Evolutionary conservation across 805 yeast genomes (phyloP), one percentile per base, ranked within the genome.

Genomic region (Candida caryicola): DNA sequence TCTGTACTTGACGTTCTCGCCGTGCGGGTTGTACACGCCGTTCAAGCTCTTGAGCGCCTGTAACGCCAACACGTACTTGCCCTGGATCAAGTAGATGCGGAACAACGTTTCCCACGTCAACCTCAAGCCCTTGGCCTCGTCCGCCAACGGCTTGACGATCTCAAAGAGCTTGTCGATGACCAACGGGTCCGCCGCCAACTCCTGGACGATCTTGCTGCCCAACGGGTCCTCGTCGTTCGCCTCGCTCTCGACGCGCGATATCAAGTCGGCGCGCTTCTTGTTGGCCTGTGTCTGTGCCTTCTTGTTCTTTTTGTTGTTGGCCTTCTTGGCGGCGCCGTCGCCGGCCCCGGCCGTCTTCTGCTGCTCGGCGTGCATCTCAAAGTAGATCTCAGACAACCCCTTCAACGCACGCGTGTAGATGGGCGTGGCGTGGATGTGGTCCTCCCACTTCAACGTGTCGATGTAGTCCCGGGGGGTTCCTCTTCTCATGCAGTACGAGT

Each of bases 381-480:
- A 64, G 48, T 81, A 77, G 26, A 85, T 59, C 14, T 70, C 62
- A 18, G 81, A 62, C 25, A 88, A 75, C 1, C 93, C 95, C 31
- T 65, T 60, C 42, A 82, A 69, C 1, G 85, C 85, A 38, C 93
- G 75, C n/a, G 76, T 68, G 54, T 77, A 87, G 36, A 84, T 74
- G 3, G 95, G 88, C 23, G 84, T 78, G 6, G 77, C 57, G 56
- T 72, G 89, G 32, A 93, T 59, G 15, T 64, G 57, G 57, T 90
- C 95, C 40, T 81, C 95, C 98, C 98, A 93, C 34, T 69, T 60
- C 35, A 90, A 49, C 76, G 86, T 77, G 14, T 80, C 81, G 19
- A 85, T 50, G 56, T 91, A 93, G 6, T 91, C 82, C 46, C 95
- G 76, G 17, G 91, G 82, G 5, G 97, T 87, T 16, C 97, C 98